phyloP scores from a whole-genome alignment of 345 rosid genomes.

The Lepidium africanum region DNA sequence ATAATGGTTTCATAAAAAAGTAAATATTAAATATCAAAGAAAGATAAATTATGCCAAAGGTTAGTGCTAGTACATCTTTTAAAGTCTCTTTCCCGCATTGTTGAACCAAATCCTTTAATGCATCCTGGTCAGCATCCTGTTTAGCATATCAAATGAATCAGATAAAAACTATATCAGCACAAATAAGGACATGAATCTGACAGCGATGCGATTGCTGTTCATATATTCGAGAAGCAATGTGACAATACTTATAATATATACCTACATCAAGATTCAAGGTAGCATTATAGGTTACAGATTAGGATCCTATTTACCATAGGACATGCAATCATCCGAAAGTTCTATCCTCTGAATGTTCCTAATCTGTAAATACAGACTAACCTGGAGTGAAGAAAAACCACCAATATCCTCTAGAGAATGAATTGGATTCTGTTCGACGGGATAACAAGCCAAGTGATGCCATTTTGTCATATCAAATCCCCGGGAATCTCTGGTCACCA shows the following conservation, averaged over 20 bases:
- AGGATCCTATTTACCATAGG: background rate
- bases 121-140: constrained; percentile 59
- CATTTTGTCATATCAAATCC: constrained; percentile 68
- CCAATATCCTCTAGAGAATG: constrained; percentile 35
- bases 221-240: background rate
- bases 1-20: background rate
- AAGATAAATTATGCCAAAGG: background rate
- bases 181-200: background rate
- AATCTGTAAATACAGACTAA: constrained; percentile 10
- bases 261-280: background rate
- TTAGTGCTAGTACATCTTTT: constrained; percentile 27
- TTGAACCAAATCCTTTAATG: constrained; percentile 43
- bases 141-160: background rate
- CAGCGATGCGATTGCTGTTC: background rate
- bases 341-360: background rate
- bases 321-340: background rate
- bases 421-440: constrained; percentile 18
- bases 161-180: background rate
- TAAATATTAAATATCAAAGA: too few relatives aligned
- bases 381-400: constrained; percentile 69
- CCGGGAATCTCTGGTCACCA: constrained; percentile 50
- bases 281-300: background rate
- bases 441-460: constrained; percentile 66
- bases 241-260: background rate
- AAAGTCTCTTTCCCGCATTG: constrained; percentile 21